Percentiles rank a stretch among this genome's conserved stretches.
These are phyloP conservation scores for Sugiyamaella castrensis DNA, from an alignment of 1,139 yeast genomes.

Conservation along the genomic window DNA sequence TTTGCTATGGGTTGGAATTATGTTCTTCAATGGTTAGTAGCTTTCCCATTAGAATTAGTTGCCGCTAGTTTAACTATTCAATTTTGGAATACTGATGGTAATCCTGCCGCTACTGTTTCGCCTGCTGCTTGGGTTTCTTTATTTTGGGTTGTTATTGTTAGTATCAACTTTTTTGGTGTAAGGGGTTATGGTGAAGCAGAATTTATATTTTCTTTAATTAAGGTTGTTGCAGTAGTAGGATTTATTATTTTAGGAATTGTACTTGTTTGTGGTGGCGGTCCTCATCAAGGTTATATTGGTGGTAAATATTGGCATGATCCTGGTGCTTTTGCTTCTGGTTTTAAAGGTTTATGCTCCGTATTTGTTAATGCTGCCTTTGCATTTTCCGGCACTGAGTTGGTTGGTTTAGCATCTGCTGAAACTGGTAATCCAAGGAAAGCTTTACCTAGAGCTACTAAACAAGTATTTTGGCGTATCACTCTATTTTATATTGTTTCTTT, in stretches of 20 bases:
- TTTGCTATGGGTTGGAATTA: slow-evolving; percentile 86
- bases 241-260: slow-evolving; percentile 63
- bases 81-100: slow-evolving; percentile 66
- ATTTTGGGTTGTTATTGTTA: slow-evolving; percentile 55
- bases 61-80: slow-evolving; percentile 73
- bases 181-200: slow-evolving; percentile 78
- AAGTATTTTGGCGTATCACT: slow-evolving; percentile 71
- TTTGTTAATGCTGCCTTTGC: slow-evolving; percentile 89
- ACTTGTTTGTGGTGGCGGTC: slow-evolving; percentile 67
- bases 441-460: slow-evolving; percentile 69
- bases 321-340: slow-evolving; percentile 58
- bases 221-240: slow-evolving; percentile 62
- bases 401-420: slow-evolving; percentile 72
- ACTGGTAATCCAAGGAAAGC: slow-evolving; percentile 56
- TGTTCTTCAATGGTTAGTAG: slow-evolving; percentile 75
- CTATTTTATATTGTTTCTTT: slow-evolving; percentile 62
- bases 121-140: slow-evolving; percentile 67
- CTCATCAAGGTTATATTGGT: slow-evolving; percentile 62
- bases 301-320: slow-evolving; percentile 61
- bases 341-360: slow-evolving; percentile 77
- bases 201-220: slow-evolving; percentile 58
- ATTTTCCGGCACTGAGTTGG: slow-evolving; percentile 79
- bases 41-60: slow-evolving; percentile 73
- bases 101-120: slow-evolving; percentile 44
- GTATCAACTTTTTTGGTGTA: slow-evolving; percentile 68